Evolutionary conservation across 1,139 yeast genomes (phyloP).

Genomic region (Scheffersomyces cryptocercus): DNA sequence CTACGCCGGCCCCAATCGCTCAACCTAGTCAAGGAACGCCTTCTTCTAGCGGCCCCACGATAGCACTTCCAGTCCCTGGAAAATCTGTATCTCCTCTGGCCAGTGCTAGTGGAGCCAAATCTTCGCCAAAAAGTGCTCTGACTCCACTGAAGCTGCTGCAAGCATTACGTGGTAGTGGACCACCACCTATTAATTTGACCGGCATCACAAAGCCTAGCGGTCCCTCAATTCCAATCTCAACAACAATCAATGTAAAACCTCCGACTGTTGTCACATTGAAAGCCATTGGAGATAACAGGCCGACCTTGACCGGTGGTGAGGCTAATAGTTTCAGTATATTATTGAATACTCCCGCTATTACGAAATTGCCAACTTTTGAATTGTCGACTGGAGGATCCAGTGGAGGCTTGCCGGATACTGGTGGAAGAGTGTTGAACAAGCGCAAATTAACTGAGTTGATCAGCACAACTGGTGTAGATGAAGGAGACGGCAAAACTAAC

Average conservation of each 20-base stretch:
- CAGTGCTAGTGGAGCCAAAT: slow-evolving; percentile 1
- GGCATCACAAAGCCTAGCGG: slow-evolving; percentile 66
- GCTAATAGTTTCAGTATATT: slow-evolving; percentile 64
- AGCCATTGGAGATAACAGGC: slow-evolving; percentile 56
- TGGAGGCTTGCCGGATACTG: slow-evolving; percentile 42
- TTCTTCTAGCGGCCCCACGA: slow-evolving; percentile 5
- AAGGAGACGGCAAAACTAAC: slow-evolving; percentile 85
- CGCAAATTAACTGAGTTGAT: slow-evolving; percentile 86
- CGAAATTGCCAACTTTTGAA: slow-evolving; percentile 80
- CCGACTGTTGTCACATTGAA: slow-evolving; percentile 64
- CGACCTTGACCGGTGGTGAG: slow-evolving; percentile 84
- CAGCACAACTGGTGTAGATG: slow-evolving; percentile 76
- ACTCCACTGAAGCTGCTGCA: slow-evolving; percentile 4
- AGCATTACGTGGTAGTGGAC: slow-evolving; percentile 12
- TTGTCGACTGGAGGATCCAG: slow-evolving; percentile 39
- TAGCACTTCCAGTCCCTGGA: slow-evolving; percentile 10
- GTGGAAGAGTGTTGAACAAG: slow-evolving; percentile 84
- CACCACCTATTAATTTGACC: slow-evolving; percentile 29
- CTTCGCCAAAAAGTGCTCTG: not conserved
- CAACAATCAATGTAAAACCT: slow-evolving; percentile 62
- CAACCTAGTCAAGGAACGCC: not conserved
- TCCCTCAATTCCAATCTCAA: slow-evolving; percentile 74
- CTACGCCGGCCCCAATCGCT: not conserved
- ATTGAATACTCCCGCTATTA: slow-evolving; percentile 71
- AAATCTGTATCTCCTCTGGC: slow-evolving; percentile 2